These are phyloP conservation scores for Clitopilus hobsonii DNA, from an alignment of 768 basidiomycete genomes.

Conservation along the genomic window DNA sequence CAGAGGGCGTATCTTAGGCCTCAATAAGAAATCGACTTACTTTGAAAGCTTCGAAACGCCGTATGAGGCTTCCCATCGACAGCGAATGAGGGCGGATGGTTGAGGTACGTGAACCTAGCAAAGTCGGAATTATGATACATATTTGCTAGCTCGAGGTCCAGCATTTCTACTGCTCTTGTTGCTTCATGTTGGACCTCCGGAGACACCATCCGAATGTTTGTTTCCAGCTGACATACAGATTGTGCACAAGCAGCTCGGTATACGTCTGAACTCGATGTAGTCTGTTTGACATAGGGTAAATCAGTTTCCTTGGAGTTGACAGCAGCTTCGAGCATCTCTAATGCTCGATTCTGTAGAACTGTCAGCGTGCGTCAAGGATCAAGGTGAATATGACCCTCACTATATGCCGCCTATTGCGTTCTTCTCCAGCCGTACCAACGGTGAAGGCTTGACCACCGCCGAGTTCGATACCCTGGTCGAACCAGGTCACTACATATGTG, in stretches of 20 bases:
- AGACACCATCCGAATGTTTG: conserved; percentile 44
- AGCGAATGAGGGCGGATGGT: conserved; percentile 45
- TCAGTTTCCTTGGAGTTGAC: conserved; percentile 4
- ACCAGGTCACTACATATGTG: conserved; percentile 54
- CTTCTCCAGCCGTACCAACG: conserved; percentile 49
- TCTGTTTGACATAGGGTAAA: conserved; percentile 21
- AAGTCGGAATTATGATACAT: conserved; percentile 26
- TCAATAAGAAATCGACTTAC: conserved; percentile 27
- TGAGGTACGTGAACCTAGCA: conserved; percentile 31
- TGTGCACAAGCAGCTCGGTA: conserved; percentile 37
- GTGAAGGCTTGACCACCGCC: conserved; percentile 62
- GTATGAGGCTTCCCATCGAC: conserved; percentile 50
- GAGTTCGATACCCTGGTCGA: conserved; percentile 57
- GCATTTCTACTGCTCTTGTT: conserved; percentile 31
- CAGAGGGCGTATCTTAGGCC: not conserved
- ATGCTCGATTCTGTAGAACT: conserved; percentile 39
- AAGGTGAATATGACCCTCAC: conserved; percentile 27
- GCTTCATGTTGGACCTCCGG: conserved; percentile 16
- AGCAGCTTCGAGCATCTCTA: conserved; percentile 37
- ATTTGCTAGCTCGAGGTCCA: conserved; percentile 35
- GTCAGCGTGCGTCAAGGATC: conserved; percentile 1
- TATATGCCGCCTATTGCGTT: conserved; percentile 54
- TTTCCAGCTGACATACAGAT: conserved; percentile 46
- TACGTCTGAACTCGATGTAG: conserved; percentile 3
- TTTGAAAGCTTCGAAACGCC: conserved; percentile 41